Conservation (phyloP, 495 filamentous ascomycete species). For the Tetracladium setigerum region DNA sequence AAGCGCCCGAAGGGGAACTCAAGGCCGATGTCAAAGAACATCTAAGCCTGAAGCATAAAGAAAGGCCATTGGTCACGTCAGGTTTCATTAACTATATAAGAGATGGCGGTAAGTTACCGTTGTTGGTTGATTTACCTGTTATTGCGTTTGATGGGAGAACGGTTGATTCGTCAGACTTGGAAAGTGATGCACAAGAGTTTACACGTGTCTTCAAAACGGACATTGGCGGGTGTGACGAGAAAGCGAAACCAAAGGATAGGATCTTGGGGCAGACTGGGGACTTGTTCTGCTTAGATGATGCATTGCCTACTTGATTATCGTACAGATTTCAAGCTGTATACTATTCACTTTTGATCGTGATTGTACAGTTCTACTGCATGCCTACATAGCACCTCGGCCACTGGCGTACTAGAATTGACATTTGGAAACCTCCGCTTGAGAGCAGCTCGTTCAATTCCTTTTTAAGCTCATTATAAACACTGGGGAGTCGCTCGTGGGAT, state of each 20-base stretch:
- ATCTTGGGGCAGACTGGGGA: conserved; percentile 1
- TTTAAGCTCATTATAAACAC: too few species aligned
- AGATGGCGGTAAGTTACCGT: conserved; percentile 9
- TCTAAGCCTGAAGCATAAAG: conserved; percentile 13
- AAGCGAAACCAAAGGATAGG: not conserved
- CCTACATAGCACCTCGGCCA: too few species aligned
- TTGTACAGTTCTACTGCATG: too few species aligned
- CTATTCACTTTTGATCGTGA: too few species aligned
- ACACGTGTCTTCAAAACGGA: conserved; percentile 11
- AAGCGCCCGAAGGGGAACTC: conserved; percentile 3
- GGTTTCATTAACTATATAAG: conserved; percentile 16
- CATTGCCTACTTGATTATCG: not conserved
- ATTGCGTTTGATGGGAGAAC: conserved; percentile 15
- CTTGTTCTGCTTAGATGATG: conserved; percentile 18
- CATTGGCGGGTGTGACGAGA: conserved; percentile 15
- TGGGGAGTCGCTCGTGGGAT: too few species aligned
- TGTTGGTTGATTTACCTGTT: conserved; percentile 11
- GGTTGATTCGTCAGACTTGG: conserved; percentile 1
- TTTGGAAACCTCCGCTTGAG: too few species aligned
- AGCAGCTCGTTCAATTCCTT: too few species aligned
- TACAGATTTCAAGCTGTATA: too few species aligned
- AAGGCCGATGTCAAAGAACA: conserved; percentile 18
- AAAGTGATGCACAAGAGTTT: conserved; percentile 7
- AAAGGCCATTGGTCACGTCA: conserved; percentile 11
- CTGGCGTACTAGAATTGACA: too few species aligned